Base-by-base conservation (phyloP, 495 filamentous ascomycete species). In the Aeminium ludgeri region DNA sequence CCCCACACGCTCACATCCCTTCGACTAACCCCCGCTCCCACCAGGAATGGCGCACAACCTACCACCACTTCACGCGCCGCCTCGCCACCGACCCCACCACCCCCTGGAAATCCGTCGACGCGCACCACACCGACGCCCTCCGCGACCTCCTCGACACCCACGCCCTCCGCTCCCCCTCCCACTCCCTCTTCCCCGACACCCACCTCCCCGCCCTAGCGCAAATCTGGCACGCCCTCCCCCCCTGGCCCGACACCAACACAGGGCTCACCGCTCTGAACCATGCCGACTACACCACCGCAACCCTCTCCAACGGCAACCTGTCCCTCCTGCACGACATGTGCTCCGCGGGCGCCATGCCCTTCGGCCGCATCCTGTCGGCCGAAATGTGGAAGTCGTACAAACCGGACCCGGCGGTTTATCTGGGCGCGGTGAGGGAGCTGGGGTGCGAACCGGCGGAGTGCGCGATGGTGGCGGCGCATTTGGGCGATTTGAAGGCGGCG, bases 381-480 rank as follows among this genome's bases (percentile, higher is more conserved):
- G 81, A 78, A 57, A 64, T 78, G 44, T 87, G 84, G 51, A 61
- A 65, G n/a, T 75, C 73, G 6, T 87, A 87, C 54, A 91, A 89
- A 55, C 82, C 82, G 6, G 67, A 71, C 45, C 68, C 74, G 12
- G 60, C 57, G 30, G 74, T 79, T 5, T 86, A 86, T 55, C 58
- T 64, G 0, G 82, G 80, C 0, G 81, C 80, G 1, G 79, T 67
- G 11, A 50, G 61, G 32, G 58, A 60, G 32, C 57, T 86, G 33
- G 74, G 69, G 0, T 38, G 77, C 32, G 52, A 69, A 44, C 68
- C 73, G 1, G 46, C 44, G 13, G 67, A 86, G 46, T 79, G 82
- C 38, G 79, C 69, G 0, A 67, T 87, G 72, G 81, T 86, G n/a
- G 81, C 83, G 11, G 72, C 81, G 30, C 82, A 91, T 59, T 54